These are phyloP conservation scores for Mycena haematopus DNA, from an alignment of 768 basidiomycete species.

Conservation along the genomic window DNA sequence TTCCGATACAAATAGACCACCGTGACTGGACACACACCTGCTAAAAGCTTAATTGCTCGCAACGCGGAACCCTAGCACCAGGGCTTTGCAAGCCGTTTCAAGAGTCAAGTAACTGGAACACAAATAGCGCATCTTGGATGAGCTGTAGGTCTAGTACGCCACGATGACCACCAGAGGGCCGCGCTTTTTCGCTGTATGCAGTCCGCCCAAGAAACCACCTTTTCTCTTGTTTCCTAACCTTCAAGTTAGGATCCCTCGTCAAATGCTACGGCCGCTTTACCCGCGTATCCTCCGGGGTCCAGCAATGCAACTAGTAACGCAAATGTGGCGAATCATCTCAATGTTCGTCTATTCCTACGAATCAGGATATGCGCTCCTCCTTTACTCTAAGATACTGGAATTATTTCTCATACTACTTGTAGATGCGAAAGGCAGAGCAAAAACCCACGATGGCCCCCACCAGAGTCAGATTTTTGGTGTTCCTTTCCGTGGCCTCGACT, in stretches of 20 bases:
- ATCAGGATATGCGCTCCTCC: neutral
- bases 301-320: neutral
- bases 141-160: neutral
- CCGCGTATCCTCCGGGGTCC: neutral
- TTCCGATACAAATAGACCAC: neutral
- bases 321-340: neutral
- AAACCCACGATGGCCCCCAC: neutral
- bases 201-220: neutral
- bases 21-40: neutral
- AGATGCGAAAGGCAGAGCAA: neutral
- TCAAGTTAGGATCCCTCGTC: neutral
- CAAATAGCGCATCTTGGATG: slow-evolving; percentile 2
- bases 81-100: neutral
- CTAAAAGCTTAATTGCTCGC: slow-evolving; percentile 9
- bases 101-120: neutral
- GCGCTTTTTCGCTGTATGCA: slow-evolving; percentile 8
- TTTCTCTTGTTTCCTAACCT: neutral
- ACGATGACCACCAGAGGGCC: slow-evolving; percentile 3
- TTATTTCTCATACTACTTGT: neutral
- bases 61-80: too few species aligned
- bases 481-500: neutral
- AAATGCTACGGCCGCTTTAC: neutral
- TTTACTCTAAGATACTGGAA: neutral
- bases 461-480: neutral
- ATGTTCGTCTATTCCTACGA: neutral